Conservation (phyloP, 2,329 filamentous ascomycete species). For the Claviceps maximensis region DNA sequence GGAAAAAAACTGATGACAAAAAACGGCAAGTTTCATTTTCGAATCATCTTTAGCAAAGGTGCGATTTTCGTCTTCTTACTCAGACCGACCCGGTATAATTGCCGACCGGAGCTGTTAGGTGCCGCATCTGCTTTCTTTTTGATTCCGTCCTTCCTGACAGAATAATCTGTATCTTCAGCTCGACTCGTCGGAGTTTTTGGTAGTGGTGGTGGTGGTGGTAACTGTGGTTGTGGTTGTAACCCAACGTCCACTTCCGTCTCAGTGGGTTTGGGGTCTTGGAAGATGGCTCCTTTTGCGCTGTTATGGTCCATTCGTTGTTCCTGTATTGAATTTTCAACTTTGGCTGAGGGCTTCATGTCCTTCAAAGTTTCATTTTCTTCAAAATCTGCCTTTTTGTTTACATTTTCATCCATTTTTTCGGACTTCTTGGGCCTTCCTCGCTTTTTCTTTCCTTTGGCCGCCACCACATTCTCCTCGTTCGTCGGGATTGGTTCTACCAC, state of each 20-base stretch:
- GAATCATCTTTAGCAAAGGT: constrained; percentile 35
- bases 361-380: not conserved
- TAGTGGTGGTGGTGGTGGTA: not conserved
- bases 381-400: not conserved
- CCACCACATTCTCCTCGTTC: constrained; percentile 1
- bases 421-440: constrained; percentile 30
- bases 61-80: constrained; percentile 38
- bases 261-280: not conserved
- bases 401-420: not conserved
- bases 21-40: constrained; percentile 19
- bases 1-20: too few relatives aligned
- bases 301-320: not conserved
- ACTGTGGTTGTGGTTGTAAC: too few relatives aligned
- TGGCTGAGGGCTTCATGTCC: not conserved
- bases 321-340: not conserved
- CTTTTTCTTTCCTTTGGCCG: constrained; percentile 18
- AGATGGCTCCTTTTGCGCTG: not conserved
- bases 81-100: constrained; percentile 35
- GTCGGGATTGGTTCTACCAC: constrained; percentile 4
- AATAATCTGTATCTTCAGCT: not conserved
- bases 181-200: not conserved
- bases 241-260: not conserved
- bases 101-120: constrained; percentile 18
- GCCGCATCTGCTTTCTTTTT: constrained; percentile 6
- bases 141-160: not conserved